These are phyloP conservation scores for Seminavis robusta DNA, from an alignment of 108 stramenopile genomes.

Conservation along the genomic window DNA sequence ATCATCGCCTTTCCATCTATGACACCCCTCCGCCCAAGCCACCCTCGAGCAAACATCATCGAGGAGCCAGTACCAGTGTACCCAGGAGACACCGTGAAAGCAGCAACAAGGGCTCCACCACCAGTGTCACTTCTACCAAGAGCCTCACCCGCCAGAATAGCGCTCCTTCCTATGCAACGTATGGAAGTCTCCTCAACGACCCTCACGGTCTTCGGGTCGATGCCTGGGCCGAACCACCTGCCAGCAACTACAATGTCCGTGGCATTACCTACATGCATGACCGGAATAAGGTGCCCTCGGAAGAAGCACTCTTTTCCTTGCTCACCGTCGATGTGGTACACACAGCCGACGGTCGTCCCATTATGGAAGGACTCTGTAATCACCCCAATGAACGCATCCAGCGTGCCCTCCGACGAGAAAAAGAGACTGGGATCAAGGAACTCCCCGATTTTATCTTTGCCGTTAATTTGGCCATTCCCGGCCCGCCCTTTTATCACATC, in stretches of 20 bases:
- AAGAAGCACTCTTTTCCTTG: slow-evolving; percentile 65
- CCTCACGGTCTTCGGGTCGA: slow-evolving; percentile 34
- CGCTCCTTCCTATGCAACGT: not conserved
- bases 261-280: slow-evolving; percentile 66
- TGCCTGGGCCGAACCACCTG: slow-evolving; percentile 78
- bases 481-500: slow-evolving; percentile 51
- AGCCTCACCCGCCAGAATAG: not conserved
- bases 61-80: not conserved
- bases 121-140: not conserved
- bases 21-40: not conserved
- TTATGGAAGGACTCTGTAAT: slow-evolving; percentile 71
- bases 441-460: slow-evolving; percentile 72
- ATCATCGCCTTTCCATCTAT: not conserved
- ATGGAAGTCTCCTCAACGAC: slow-evolving; percentile 2
- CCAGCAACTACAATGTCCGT: slow-evolving; percentile 75
- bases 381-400: slow-evolving; percentile 86
- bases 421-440: slow-evolving; percentile 33
- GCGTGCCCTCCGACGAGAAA: slow-evolving; percentile 47
- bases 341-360: slow-evolving; percentile 38
- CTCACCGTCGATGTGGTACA: slow-evolving; percentile 82
- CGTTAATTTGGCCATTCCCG: slow-evolving; percentile 74
- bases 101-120: not conserved
- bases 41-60: not conserved
- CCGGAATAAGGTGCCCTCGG: slow-evolving; percentile 67
- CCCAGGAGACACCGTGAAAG: not conserved